A percentile compares a stretch with the other conserved stretches of the same genome.
Conservation (phyloP, 257 asterid genomes). For the Ligustrum vulgare region DNA sequence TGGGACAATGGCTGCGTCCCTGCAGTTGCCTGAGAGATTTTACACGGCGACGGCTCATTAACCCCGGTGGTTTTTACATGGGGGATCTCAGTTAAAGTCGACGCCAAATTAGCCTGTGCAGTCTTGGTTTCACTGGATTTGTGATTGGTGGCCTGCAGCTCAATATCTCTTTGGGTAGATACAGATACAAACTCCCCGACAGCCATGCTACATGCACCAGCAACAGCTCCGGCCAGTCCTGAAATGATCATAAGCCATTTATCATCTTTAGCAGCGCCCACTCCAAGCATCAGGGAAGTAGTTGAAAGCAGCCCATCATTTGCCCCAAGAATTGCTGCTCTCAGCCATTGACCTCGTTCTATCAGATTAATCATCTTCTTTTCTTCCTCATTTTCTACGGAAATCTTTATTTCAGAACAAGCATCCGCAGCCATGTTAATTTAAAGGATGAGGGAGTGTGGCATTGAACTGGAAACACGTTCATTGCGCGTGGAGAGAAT, state of each 20-base stretch:
- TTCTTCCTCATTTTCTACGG: constrained; percentile 14
- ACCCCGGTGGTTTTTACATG: neutral
- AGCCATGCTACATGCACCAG: constrained; percentile 78
- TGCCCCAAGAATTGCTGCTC: constrained; percentile 79
- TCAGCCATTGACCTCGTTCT: constrained; percentile 57
- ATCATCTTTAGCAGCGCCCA: constrained; percentile 62
- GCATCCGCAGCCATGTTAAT: constrained; percentile 29
- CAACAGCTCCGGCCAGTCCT: constrained; percentile 63
- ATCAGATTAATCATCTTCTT: constrained; percentile 22
- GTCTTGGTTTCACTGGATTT: neutral
- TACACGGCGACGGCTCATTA: neutral
- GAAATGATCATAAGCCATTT: constrained; percentile 44
- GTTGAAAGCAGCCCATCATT: constrained; percentile 64
- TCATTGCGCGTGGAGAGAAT: constrained; percentile 23
- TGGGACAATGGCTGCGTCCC: neutral
- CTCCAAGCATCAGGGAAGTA: constrained; percentile 62
- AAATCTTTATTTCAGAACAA: constrained; percentile 28
- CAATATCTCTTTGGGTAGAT: constrained; percentile 60
- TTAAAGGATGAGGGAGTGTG: constrained; percentile 44
- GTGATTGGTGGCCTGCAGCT: constrained; percentile 1
- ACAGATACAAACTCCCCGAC: constrained; percentile 68
- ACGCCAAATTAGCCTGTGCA: neutral
- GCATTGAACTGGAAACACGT: constrained; percentile 31
- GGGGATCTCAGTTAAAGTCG: neutral
- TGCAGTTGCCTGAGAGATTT: neutral